These are phyloP conservation scores for Tubosaeta brunneosetosa DNA, from an alignment of 768 basidiomycete species.

Conservation along the genomic window DNA sequence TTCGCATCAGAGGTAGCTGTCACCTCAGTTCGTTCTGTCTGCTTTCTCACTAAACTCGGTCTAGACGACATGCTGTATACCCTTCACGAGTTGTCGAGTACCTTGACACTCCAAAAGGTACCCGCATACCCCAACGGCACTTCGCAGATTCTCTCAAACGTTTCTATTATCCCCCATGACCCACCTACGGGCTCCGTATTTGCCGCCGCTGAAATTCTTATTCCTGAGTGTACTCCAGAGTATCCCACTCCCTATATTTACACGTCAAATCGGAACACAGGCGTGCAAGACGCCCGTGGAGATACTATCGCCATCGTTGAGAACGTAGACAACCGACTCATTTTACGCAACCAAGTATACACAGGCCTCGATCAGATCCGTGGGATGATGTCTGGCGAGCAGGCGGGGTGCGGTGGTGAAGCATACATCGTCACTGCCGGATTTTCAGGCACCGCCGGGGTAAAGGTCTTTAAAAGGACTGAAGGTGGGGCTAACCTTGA, in stretches of 20 bases:
- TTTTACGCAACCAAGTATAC: conserved; percentile 50
- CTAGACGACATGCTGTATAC: conserved; percentile 2
- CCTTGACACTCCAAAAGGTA: conserved; percentile 54
- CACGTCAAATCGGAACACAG: conserved; percentile 62
- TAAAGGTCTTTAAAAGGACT: conserved; percentile 52
- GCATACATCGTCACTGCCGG: conserved; percentile 55
- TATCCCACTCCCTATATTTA: conserved; percentile 59
- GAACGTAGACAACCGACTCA: conserved; percentile 35
- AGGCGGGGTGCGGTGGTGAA: conserved; percentile 40
- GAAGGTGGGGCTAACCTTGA: conserved; percentile 49
- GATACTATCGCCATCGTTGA: conserved; percentile 65
- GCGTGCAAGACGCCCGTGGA: conserved; percentile 45
- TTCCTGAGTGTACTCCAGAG: conserved; percentile 41
- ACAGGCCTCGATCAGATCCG: conserved; percentile 61
- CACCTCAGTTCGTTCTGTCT: neutral
- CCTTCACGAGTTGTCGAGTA: conserved; percentile 53
- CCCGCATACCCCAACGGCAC: conserved; percentile 43
- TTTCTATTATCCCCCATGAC: conserved; percentile 44
- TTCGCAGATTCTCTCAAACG: conserved; percentile 46
- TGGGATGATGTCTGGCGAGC: conserved; percentile 56
- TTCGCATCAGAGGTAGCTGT: conserved; percentile 32
- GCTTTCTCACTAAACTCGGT: neutral
- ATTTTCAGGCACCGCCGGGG: conserved; percentile 48
- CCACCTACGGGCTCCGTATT: conserved; percentile 38
- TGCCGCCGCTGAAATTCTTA: conserved; percentile 59